Base-by-base conservation (phyloP, 306 rosid species). In the Fragaria vesca region DNA sequence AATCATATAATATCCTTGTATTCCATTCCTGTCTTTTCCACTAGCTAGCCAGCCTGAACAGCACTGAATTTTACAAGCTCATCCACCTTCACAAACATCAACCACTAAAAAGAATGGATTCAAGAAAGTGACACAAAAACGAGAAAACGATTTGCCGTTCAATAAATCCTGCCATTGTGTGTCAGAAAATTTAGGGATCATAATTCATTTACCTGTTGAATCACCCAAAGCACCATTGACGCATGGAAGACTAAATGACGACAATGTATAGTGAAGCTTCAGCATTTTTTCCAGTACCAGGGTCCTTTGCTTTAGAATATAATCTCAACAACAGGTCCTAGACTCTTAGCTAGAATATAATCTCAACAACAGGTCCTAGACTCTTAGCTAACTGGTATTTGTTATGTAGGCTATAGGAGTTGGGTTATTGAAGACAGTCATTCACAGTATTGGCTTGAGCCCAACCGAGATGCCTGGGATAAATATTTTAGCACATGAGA, bases 221-320 rank as follows among this genome's bases (percentile, higher is more conserved):
- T 75, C 80, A 73, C 81, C 58, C 77, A 47, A 75, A 24, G 66
- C 72, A 83, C 78, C 42, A 79, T 45, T 45, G 21, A 63, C 70
- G 69, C n/a, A 42, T 9, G 75, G 58, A 73, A 67, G 70, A 66
- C 66, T 52, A 75, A 61, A 60, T 75, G 45, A 66, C 62, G 71
- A 80, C 24, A 40, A 58, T 17, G 63, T 45, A 75, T 54, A 75
- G 75, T 36, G 75, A 84, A 78, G 86, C 83, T 65, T 61, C 66
- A 62, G 28, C 83, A 77, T 76, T 78, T 72, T 84, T 75, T 77
- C 67, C 57, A 80, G 72, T 52, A 57, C 61, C 57, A 26, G 51
- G 77, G 70, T 66, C 84, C 79, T 58, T 73, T 47, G 70, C 71
- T 77, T 65, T 58, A 75, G 76, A 84, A 63, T 70, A 54, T 65